Conservation (phyloP, 1,284 basidiomycete species). For the Apiotrichum gamsii region DNA sequence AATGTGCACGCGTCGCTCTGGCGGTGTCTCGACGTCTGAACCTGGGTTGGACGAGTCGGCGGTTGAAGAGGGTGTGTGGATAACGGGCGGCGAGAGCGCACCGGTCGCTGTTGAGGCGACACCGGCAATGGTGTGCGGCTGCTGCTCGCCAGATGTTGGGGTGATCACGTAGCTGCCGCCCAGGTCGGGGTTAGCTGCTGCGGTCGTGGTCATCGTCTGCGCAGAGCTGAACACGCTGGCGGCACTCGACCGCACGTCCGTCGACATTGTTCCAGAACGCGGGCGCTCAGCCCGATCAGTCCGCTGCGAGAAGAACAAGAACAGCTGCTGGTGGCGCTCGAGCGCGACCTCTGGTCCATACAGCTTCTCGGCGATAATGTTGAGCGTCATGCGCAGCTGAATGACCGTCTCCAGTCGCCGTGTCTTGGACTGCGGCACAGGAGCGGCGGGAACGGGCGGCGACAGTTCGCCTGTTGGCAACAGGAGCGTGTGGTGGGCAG, state of each 20-base stretch:
- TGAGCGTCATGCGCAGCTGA: slow-evolving; percentile 80
- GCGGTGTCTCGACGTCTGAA: slow-evolving; percentile 4
- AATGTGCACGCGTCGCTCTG: not conserved
- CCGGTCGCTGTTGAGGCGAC: not conserved
- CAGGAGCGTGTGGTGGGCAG: not conserved
- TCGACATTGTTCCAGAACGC: not conserved
- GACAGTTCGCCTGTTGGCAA: slow-evolving; percentile 1
- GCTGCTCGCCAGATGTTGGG: not conserved
- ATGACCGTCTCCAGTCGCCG: slow-evolving; percentile 58
- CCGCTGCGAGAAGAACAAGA: slow-evolving; percentile 60
- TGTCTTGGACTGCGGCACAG: not conserved
- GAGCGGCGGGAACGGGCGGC: not conserved
- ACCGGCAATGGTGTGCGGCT: not conserved
- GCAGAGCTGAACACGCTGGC: no score
- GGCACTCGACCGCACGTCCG: not conserved
- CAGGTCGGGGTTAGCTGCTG: slow-evolving; percentile 11
- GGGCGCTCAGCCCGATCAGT: slow-evolving; percentile 2
- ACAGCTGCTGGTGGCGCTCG: slow-evolving; percentile 74
- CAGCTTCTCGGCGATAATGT: slow-evolving; percentile 72
- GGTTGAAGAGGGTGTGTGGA: slow-evolving; percentile 2
- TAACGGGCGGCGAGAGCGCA: not conserved
- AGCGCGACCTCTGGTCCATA: slow-evolving; percentile 82
- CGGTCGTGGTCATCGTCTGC: not conserved
- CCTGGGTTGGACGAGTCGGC: slow-evolving; percentile 3
- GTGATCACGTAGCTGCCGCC: slow-evolving; percentile 20